Evolutionary conservation across 306 rosid genomes (phyloP), one percentile per base, ranked within the genome.

Genomic region (Cicer yamashitae): DNA sequence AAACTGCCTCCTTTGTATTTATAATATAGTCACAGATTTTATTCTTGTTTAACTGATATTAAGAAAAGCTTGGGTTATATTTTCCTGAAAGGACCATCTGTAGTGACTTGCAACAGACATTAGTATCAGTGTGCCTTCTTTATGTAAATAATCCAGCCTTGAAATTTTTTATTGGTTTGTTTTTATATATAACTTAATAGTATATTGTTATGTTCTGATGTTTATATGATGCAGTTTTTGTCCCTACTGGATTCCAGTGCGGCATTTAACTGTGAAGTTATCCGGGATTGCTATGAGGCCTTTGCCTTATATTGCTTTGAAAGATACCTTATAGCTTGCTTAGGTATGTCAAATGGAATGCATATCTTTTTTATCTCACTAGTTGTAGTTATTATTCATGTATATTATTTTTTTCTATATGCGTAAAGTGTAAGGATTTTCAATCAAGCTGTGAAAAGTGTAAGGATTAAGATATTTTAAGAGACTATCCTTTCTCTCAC

Each of bases 231-330:
- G 90, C 91, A 96, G 98, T 89, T 90, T 84, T 83, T 96, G 76
- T 96, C 98, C 40, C 88, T 92, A 74, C 77, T 96, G 86, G 89
- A 92, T 88, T 85, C 99, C 78, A 74, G 84, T 82, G 96, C 89
- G 11, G 99, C 99, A 73, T 96, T 96, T 82, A 89, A 96, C 80
- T 92, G 92, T 75, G 98, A 92, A 90, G 81, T 90, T 72, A 90
- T 96, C 62, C 88, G 99, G 73, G 99, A 96, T 80, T 96, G 98
- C 85, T 96, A 96, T 17, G 99, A 96, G 86, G 98, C 99, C 45
- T 96, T 96, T 88, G 99, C 99, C 13, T 83, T 96, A 76, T 96
- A 96, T 86, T 96, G 99, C 87, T 96, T 96, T 79, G 98, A 88
- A 83, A 87, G 99, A 89, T 96, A 96, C 82, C 84, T 96, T 85